Percentiles rank a stretch among this genome's conserved stretches.
These are phyloP conservation scores for Pichia heedii DNA, from an alignment of 805 yeast genomes.

Conservation along the genomic window DNA sequence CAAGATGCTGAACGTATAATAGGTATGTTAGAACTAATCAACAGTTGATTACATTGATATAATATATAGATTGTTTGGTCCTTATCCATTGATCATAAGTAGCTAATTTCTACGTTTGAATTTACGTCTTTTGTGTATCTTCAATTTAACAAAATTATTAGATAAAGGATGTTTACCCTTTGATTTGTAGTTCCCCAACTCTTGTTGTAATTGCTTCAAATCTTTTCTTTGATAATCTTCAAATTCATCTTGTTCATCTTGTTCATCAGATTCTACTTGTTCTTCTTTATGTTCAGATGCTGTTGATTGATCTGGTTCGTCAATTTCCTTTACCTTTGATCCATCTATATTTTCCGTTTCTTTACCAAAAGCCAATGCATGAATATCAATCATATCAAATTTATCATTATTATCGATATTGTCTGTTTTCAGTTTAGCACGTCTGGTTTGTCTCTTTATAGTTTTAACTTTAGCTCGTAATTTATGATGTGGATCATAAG, in stretches of 20 bases:
- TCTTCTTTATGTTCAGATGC: constrained; percentile 3
- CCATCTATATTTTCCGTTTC: too few species aligned
- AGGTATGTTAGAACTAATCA: constrained; percentile 87
- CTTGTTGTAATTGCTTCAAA: constrained; percentile 8
- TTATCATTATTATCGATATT: constrained; percentile 22
- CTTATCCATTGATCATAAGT: too few species aligned
- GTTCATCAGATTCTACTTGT: constrained; percentile 16
- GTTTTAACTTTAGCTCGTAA: constrained; percentile 31
- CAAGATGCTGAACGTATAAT: constrained; percentile 82
- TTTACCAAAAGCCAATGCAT: constrained; percentile 25
- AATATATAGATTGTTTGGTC: too few species aligned
- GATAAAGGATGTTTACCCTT: constrained; percentile 23
- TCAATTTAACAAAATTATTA: constrained; percentile 28
- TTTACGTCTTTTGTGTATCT: constrained; percentile 23
- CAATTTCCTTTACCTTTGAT: too few species aligned
- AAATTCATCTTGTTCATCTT: constrained; percentile 14
- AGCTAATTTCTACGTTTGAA: constrained; percentile 17
- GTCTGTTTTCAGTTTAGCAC: constrained; percentile 39
- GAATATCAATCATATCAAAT: constrained; percentile 33
- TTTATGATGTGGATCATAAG: constrained; percentile 7
- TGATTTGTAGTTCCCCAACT: constrained; percentile 14
- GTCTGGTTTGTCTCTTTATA: constrained; percentile 43
- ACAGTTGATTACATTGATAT: too few species aligned
- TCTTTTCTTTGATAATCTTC: constrained; percentile 16
- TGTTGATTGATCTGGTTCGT: too few species aligned